Evolutionary conservation across 2,329 filamentous ascomycete species (phyloP).

Genomic region (Fusarium paranaense): DNA sequence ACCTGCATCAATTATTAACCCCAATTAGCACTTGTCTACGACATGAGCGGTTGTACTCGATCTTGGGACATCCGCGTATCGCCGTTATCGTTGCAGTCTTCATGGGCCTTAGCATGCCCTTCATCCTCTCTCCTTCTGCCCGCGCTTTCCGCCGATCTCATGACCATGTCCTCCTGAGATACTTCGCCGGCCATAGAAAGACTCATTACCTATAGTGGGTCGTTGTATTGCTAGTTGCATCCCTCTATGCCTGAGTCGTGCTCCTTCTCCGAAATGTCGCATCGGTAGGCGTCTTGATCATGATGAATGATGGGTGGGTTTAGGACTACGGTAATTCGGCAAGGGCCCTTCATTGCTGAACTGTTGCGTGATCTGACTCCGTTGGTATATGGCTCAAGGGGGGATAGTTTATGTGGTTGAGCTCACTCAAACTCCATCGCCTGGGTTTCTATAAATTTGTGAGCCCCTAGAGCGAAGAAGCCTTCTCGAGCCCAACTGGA

Average conservation of each 20-base stretch:
- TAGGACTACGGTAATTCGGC: background rate
- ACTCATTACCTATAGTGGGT: background rate
- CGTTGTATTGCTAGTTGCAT: background rate
- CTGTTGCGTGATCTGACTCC: background rate
- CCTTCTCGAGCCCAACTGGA: background rate
- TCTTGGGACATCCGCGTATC: background rate
- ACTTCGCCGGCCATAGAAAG: background rate
- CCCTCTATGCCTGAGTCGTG: background rate
- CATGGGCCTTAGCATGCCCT: background rate
- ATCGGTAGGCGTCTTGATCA: background rate
- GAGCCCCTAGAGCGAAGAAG: background rate
- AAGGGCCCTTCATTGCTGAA: background rate
- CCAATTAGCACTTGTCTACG: background rate
- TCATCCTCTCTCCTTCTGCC: background rate
- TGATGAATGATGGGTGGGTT: background rate
- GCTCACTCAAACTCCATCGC: background rate
- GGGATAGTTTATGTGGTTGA: background rate
- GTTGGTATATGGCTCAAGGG: background rate
- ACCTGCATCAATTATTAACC: background rate
- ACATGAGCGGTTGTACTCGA: background rate
- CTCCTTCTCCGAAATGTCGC: background rate
- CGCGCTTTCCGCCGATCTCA: background rate
- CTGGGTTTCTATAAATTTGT: background rate
- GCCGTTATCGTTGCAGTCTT: slow-evolving; percentile 5
- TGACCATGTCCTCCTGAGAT: background rate